Percentiles rank a stretch among this genome's conserved stretches.
Conservation (phyloP, 2,329 filamentous ascomycete genomes). For the Diaporthe caulivora region DNA sequence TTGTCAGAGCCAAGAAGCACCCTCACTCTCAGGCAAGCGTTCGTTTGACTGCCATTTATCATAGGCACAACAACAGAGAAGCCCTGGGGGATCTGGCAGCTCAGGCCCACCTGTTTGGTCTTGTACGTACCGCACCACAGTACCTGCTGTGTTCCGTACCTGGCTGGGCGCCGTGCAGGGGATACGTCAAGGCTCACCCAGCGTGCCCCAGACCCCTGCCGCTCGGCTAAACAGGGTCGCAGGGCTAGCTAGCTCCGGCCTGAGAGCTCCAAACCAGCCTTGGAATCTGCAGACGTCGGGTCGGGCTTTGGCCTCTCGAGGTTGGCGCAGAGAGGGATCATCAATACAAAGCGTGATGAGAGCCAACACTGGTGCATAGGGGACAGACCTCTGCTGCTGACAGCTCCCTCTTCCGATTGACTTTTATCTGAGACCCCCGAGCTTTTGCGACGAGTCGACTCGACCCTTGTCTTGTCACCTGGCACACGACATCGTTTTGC, state of each 20-base stretch:
- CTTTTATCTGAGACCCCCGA: constrained; percentile 20
- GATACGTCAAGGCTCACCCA: constrained; percentile 2
- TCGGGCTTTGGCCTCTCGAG: constrained; percentile 23
- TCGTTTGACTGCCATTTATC: background rate
- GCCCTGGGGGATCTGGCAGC: background rate
- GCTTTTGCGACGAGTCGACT: constrained; percentile 19
- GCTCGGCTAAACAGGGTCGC: background rate
- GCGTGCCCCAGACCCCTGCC: constrained; percentile 4
- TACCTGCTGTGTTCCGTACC: background rate
- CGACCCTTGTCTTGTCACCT: background rate
- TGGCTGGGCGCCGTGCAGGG: background rate
- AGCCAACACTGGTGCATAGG: constrained; percentile 18
- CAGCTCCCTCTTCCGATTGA: constrained; percentile 6
- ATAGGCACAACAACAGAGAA: background rate
- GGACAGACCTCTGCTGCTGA: constrained; percentile 22
- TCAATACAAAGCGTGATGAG: constrained; percentile 29
- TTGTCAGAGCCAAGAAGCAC: background rate
- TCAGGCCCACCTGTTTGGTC: background rate
- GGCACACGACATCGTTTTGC: constrained; percentile 11
- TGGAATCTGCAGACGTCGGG: constrained; percentile 21
- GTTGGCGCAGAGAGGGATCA: constrained; percentile 12
- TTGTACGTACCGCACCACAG: background rate
- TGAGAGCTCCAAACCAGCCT: constrained; percentile 19
- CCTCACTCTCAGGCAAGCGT: background rate
- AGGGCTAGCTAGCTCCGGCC: constrained; percentile 25